Conservation (phyloP, 148 eudicot species). For the Tetragonia tetragonoides region DNA sequence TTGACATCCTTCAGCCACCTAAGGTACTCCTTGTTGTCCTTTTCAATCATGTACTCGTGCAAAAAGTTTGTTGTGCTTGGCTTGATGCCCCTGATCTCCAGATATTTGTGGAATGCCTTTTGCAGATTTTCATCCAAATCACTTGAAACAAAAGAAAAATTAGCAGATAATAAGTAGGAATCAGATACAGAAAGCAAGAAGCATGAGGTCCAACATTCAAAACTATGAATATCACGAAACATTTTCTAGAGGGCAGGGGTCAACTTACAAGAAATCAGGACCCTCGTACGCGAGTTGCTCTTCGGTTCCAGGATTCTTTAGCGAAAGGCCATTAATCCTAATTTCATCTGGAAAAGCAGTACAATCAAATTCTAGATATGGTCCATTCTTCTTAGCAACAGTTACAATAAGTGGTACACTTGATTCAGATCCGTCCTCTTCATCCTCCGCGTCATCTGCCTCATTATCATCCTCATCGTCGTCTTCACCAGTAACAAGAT, state of each 20-base stretch:
- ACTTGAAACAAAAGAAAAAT: slow-evolving; percentile 25
- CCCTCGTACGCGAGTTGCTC: slow-evolving; percentile 62
- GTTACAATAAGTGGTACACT: slow-evolving; percentile 52
- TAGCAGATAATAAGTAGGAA: neutral
- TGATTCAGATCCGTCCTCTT: slow-evolving; percentile 20
- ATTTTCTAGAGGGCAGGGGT: too few species aligned
- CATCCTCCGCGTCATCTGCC: slow-evolving; percentile 33
- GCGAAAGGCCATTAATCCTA: slow-evolving; percentile 44
- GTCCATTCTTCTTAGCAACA: slow-evolving; percentile 45
- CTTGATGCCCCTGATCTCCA: slow-evolving; percentile 69
- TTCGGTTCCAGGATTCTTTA: slow-evolving; percentile 52
- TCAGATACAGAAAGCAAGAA: neutral
- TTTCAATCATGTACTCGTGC: slow-evolving; percentile 62
- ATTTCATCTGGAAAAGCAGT: slow-evolving; percentile 62
- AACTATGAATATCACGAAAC: too few species aligned
- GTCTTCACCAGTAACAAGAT: slow-evolving; percentile 44
- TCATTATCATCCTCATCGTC: slow-evolving; percentile 38
- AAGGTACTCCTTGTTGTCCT: slow-evolving; percentile 55
- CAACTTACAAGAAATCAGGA: slow-evolving; percentile 63
- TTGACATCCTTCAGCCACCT: slow-evolving; percentile 59
- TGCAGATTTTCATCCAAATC: slow-evolving; percentile 81
- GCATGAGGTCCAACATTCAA: neutral
- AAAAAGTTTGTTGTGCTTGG: slow-evolving; percentile 61
- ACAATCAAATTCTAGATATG: slow-evolving; percentile 49
- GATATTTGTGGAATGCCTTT: slow-evolving; percentile 67